Evolutionary conservation across 2,329 filamentous ascomycete species (phyloP).

Genomic region (Colletotrichum eremochloae): DNA sequence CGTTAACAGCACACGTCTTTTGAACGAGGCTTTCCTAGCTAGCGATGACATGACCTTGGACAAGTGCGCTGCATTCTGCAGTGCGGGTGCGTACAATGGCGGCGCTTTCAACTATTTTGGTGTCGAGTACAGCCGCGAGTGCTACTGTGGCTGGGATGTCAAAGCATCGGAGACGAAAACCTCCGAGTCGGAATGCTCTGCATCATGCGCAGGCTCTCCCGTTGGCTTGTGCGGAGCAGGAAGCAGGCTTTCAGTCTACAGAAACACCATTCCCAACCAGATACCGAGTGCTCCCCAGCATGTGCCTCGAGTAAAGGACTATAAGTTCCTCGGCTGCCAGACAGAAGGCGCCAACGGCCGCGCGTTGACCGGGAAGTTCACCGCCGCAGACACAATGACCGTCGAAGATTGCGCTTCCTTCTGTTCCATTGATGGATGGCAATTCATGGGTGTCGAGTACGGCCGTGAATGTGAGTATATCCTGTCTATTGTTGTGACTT

Average conservation of each 20-base stretch:
- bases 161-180: slow-evolving; percentile 35
- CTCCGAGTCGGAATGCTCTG: slow-evolving; percentile 43
- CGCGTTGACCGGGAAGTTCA: slow-evolving; percentile 39
- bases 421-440: slow-evolving; percentile 43
- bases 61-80: slow-evolving; percentile 46
- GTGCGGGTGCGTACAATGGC: slow-evolving; percentile 37
- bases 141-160: slow-evolving; percentile 44
- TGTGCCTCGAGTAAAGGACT: slow-evolving; percentile 39
- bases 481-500: neutral
- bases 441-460: slow-evolving; percentile 48
- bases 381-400: slow-evolving; percentile 46
- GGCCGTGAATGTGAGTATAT: slow-evolving; percentile 45
- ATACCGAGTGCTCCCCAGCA: slow-evolving; percentile 41
- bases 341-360: slow-evolving; percentile 43
- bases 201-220: slow-evolving; percentile 37
- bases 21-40: slow-evolving; percentile 37
- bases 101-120: slow-evolving; percentile 47
- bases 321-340: slow-evolving; percentile 45
- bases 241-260: slow-evolving; percentile 45
- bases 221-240: slow-evolving; percentile 42
- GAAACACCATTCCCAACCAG: slow-evolving; percentile 41
- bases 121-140: slow-evolving; percentile 45
- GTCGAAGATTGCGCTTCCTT: slow-evolving; percentile 46
- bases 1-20: slow-evolving; percentile 40
- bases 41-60: slow-evolving; percentile 45